phyloP scores from a whole-genome alignment of 306 rosid species.

The Prunus mume region DNA sequence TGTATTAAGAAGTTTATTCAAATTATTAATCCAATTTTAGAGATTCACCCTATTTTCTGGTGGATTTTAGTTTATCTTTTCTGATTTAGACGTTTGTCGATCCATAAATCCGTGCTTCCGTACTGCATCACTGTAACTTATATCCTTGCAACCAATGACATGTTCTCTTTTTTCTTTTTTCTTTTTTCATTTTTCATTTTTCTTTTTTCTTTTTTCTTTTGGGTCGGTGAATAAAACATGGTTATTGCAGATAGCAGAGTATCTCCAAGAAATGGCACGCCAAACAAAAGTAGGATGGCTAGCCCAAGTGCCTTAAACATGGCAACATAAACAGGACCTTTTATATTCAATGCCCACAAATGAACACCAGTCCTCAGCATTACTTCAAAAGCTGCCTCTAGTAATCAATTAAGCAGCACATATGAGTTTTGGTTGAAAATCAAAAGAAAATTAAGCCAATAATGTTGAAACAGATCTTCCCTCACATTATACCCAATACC shows the following conservation, averaged over 20 bases:
- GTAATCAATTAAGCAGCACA: conserved; percentile 1
- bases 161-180: too few species aligned
- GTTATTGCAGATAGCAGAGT: conserved; percentile 4
- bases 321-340: conserved; percentile 49
- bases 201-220: too few species aligned
- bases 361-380: conserved; percentile 17
- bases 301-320: conserved; percentile 42
- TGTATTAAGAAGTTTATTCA: too few species aligned
- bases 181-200: too few species aligned
- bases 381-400: conserved; percentile 36
- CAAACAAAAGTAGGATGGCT: conserved; percentile 46
- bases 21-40: too few species aligned
- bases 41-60: too few species aligned
- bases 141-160: too few species aligned
- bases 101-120: too few species aligned
- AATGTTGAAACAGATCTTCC: not conserved
- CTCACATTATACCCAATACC: conserved; percentile 34
- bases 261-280: conserved; percentile 45
- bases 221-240: too few species aligned
- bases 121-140: too few species aligned
- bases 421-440: not conserved
- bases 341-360: conserved; percentile 39
- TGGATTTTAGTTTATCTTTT: too few species aligned
- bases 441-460: not conserved
- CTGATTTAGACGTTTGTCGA: too few species aligned